Evolutionary conservation across 495 filamentous ascomycete genomes (phyloP).

Genomic region (Acidomyces sp.): DNA sequence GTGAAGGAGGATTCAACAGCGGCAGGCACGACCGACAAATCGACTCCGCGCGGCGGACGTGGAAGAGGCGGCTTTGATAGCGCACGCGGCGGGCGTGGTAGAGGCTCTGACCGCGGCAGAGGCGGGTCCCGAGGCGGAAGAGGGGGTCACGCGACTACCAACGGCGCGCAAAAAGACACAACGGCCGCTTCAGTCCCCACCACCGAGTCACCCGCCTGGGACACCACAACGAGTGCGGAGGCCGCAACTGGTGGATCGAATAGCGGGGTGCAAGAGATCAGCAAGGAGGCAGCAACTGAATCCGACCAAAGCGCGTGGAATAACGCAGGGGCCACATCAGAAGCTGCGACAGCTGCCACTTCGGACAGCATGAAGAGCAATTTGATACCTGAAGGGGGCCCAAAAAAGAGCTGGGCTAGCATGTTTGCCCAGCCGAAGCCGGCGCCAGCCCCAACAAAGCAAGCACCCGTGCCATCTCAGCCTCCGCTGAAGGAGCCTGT

Average conservation of each 20-base stretch:
- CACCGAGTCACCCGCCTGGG: conserved; percentile 28
- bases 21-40: conserved; percentile 32
- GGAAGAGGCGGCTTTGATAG: conserved; percentile 53
- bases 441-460: conserved; percentile 24
- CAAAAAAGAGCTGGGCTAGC: conserved; percentile 52
- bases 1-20: conserved; percentile 51
- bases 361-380: conserved; percentile 33
- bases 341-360: conserved; percentile 25
- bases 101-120: conserved; percentile 63
- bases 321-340: conserved; percentile 25
- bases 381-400: conserved; percentile 33
- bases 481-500: conserved; percentile 14
- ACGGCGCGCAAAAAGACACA: conserved; percentile 24
- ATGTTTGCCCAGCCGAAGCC: conserved; percentile 42
- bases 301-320: conserved; percentile 10
- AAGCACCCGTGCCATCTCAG: conserved; percentile 20
- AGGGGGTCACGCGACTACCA: conserved; percentile 45
- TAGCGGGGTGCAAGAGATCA: conserved; percentile 19
- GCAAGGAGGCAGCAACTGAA: conserved; percentile 15
- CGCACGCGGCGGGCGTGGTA: conserved; percentile 49
- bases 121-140: conserved; percentile 56
- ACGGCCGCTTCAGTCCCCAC: conserved; percentile 24
- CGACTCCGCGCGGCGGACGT: conserved; percentile 45
- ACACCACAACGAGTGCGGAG: conserved; percentile 15
- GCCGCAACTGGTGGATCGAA: conserved; percentile 22